A percentile compares a stretch with the other conserved stretches of the same genome.
Conservation (phyloP, 345 rosid species). For the Odontarrhena argentea region DNA sequence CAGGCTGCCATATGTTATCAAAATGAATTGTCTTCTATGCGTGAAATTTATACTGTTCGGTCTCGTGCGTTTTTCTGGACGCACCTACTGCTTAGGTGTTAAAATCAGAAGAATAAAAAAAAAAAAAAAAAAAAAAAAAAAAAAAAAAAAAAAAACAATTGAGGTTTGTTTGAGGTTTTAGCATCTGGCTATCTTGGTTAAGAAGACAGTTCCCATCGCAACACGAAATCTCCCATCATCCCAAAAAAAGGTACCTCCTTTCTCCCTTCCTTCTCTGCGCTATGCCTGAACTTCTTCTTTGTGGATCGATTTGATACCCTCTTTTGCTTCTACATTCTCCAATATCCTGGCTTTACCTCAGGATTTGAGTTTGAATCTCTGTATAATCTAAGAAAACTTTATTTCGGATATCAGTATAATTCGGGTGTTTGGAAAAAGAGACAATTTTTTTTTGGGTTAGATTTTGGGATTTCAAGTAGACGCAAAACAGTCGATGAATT, state of each 20-base stretch:
- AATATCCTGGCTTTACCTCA: not conserved
- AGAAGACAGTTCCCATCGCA: conserved; percentile 25
- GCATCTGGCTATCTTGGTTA: conserved; percentile 28
- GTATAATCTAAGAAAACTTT: not conserved
- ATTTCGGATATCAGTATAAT: conserved; percentile 2
- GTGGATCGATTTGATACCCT: conserved; percentile 1
- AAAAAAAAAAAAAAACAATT: not conserved
- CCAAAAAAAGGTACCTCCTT: conserved; percentile 7
- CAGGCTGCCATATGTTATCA: too few species aligned
- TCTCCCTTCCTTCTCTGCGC: not conserved
- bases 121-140: not conserved
- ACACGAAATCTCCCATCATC: not conserved
- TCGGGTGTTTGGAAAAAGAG: not conserved
- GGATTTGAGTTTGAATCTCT: conserved; percentile 2
- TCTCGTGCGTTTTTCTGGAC: too few species aligned
- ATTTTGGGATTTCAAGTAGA: not conserved
- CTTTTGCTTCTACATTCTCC: not conserved
- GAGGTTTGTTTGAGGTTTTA: conserved; percentile 24
- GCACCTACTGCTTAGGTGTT: too few species aligned
- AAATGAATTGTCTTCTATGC: too few species aligned
- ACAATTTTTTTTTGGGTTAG: not conserved
- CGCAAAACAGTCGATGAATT: not conserved
- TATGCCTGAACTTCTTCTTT: not conserved
- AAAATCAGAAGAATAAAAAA: too few species aligned
- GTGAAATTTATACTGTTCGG: too few species aligned